Percentiles rank a stretch among this genome's conserved stretches.
phyloP scores from a whole-genome alignment of 257 asterid genomes.

The Przewalskia tangutica region DNA sequence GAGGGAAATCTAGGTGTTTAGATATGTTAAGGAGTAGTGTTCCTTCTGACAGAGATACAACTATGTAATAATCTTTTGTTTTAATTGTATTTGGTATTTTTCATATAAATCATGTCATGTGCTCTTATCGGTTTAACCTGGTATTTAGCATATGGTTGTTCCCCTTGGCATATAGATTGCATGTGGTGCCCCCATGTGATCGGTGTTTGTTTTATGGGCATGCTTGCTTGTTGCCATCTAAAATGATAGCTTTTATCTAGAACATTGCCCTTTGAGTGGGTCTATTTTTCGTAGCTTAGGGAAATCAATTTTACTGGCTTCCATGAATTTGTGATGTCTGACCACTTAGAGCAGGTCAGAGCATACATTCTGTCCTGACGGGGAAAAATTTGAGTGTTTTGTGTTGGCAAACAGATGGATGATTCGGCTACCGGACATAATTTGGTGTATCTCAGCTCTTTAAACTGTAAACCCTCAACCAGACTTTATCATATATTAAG shows the following conservation, averaged over 20 bases:
- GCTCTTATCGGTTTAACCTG: neutral
- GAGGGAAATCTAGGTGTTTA: neutral
- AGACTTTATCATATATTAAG: neutral
- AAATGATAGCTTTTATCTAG: neutral
- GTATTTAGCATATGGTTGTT: neutral
- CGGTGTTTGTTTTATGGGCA: neutral
- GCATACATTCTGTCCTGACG: neutral
- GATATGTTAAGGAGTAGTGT: neutral
- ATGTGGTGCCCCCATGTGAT: neutral
- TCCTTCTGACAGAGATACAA: neutral
- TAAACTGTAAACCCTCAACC: neutral
- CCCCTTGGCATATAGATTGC: neutral
- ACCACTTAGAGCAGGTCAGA: too few relatives aligned
- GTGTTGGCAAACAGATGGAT: neutral
- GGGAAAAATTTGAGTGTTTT: neutral
- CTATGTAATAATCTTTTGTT: neutral
- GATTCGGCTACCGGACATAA: neutral
- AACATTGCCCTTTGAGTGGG: neutral
- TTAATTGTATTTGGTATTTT: neutral
- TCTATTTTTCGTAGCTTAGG: neutral
- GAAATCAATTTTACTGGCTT: neutral
- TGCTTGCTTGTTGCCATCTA: neutral
- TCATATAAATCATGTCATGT: neutral
- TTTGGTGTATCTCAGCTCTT: neutral
- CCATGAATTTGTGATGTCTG: neutral